phyloP scores from a whole-genome alignment of 176 grass and related monocot genomes.

The Aegilops bicornis region DNA sequence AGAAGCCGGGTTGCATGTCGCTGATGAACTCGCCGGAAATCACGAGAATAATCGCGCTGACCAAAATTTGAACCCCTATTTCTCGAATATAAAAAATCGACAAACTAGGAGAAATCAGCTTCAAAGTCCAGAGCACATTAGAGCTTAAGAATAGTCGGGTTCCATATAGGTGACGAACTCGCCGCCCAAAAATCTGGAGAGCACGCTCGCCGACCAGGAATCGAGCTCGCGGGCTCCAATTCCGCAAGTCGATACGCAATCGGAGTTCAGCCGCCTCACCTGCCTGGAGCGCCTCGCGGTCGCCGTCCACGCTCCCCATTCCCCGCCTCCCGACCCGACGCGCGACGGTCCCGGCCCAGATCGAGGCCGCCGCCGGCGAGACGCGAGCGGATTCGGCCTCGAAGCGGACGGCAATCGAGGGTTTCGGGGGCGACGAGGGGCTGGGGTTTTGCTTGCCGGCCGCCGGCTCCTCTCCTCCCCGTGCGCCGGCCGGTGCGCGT shows the following conservation, averaged over 20 bases:
- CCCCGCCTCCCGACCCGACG: conserved; percentile 1
- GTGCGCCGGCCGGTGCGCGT: conserved; percentile 4
- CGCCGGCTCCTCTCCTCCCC: not conserved
- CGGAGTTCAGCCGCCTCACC: conserved; percentile 31
- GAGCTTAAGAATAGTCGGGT: not conserved
- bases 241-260: not conserved
- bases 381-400: conserved; percentile 17
- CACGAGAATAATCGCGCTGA: too few species aligned
- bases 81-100: too few species aligned
- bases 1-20: too few species aligned
- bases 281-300: conserved; percentile 46
- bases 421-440: conserved; percentile 1
- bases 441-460: conserved; percentile 25
- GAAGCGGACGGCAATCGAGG: not conserved
- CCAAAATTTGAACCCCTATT: too few species aligned
- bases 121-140: not conserved
- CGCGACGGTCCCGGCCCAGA: conserved; percentile 7
- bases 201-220: not conserved
- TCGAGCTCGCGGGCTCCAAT: conserved; percentile 3
- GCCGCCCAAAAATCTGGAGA: not conserved
- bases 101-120: not conserved
- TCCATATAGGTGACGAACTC: not conserved
- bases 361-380: conserved; percentile 21
- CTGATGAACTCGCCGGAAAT: too few species aligned
- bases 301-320: conserved; percentile 78